A percentile compares a stretch with the other conserved stretches of the same genome.
Evolutionary conservation across 2,329 filamentous ascomycete genomes (phyloP).

Genomic region (Whalleya microplaca): DNA sequence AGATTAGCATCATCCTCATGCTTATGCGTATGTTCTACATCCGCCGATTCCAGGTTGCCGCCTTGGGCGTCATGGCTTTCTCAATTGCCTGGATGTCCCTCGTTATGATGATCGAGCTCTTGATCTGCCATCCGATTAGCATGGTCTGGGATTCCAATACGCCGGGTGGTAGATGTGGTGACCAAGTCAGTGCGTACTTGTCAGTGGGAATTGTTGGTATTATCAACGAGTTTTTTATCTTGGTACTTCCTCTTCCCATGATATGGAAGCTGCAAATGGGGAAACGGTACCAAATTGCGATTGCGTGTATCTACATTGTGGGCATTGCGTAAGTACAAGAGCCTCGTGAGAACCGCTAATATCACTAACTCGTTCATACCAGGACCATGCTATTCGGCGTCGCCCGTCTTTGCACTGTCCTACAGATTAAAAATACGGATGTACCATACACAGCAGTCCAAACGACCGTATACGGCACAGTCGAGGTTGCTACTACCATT

Average conservation of each 20-base stretch:
- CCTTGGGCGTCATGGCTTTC: constrained; percentile 19
- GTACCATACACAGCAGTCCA: constrained; percentile 13
- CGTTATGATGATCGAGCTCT: constrained; percentile 18
- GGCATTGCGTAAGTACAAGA: constrained; percentile 21
- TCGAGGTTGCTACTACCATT: constrained; percentile 27
- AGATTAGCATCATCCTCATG: constrained; percentile 26
- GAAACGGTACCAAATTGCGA: constrained; percentile 20
- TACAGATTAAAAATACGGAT: constrained; percentile 18
- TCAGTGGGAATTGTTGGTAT: constrained; percentile 21
- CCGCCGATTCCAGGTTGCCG: constrained; percentile 16
- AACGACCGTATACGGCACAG: constrained; percentile 17
- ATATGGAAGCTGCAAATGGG: constrained; percentile 18
- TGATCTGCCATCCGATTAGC: constrained; percentile 27
- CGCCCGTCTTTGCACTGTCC: constrained; percentile 10
- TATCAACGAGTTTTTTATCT: constrained; percentile 20
- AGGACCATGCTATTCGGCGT: constrained; percentile 20
- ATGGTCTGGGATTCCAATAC: constrained; percentile 34
- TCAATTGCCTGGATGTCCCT: constrained; percentile 24
- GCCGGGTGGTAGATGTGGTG: constrained; percentile 19
- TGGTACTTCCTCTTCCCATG: constrained; percentile 22
- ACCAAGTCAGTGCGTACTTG: constrained; percentile 18
- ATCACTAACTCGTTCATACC: constrained; percentile 1
- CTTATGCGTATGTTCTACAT: constrained; percentile 26
- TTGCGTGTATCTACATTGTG: constrained; percentile 19
- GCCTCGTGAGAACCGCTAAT: not conserved